Evolutionary conservation across 2,329 filamentous ascomycete species (phyloP).

Genomic region (Colletotrichum sp.): DNA sequence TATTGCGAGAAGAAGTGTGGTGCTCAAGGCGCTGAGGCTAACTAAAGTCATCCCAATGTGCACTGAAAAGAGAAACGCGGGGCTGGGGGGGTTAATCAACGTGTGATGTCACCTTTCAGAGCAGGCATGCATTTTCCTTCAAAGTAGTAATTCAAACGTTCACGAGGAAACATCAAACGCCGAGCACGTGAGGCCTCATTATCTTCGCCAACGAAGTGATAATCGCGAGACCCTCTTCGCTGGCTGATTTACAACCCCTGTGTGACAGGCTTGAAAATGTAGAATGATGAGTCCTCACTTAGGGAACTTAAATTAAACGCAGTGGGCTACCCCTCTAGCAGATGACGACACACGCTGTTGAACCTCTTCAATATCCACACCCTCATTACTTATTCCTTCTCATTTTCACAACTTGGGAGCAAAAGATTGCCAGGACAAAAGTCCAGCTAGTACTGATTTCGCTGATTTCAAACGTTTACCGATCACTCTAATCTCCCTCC

Average conservation of each 20-base stretch:
- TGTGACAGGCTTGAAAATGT: neutral
- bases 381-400: neutral
- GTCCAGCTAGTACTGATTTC: neutral
- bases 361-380: accelerated
- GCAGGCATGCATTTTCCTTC: neutral
- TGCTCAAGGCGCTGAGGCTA: conserved; percentile 15
- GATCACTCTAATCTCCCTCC: neutral
- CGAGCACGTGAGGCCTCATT: neutral
- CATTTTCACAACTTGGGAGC: neutral
- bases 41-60: neutral
- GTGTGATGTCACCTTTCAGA: neutral
- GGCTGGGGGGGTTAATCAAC: neutral
- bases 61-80: neutral
- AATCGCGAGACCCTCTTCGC: neutral
- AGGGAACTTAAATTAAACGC: accelerated
- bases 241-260: neutral
- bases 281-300: neutral
- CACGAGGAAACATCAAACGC: neutral
- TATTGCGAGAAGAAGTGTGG: conserved; percentile 23
- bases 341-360: neutral
- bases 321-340: neutral
- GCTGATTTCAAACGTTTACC: neutral
- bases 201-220: neutral
- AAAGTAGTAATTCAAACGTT: neutral
- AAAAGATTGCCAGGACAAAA: neutral